phyloP scores from a whole-genome alignment of 257 asterid genomes.

The Forsythia suspensa region DNA sequence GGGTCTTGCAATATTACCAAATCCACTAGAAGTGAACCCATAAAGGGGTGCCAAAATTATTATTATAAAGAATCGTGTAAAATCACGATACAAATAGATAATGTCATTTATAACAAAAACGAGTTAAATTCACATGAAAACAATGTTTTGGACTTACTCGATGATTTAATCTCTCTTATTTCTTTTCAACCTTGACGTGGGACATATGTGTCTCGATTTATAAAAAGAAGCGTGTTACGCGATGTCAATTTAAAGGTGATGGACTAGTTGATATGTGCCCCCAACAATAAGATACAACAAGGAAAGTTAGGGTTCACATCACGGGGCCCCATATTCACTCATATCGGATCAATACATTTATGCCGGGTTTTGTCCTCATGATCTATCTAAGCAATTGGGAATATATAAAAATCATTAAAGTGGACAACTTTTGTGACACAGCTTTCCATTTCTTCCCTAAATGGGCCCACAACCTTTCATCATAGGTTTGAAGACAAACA shows the following conservation, averaged over 20 bases:
- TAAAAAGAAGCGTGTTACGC: slow-evolving; percentile 7
- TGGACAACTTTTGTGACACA: slow-evolving; percentile 39
- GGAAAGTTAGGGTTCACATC: slow-evolving; percentile 9
- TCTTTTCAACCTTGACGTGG: background rate
- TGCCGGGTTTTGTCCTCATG: slow-evolving; percentile 30
- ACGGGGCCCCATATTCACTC: slow-evolving; percentile 20
- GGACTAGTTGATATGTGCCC: slow-evolving; percentile 26
- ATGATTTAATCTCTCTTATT: background rate
- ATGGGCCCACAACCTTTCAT: slow-evolving; percentile 32
- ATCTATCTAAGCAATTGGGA: slow-evolving; percentile 27
- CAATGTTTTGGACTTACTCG: no score
- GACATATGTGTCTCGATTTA: background rate
- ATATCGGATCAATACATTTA: slow-evolving; percentile 25
- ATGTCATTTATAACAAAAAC: no score
- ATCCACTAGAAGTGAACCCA: background rate
- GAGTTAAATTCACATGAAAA: no score
- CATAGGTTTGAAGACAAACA: slow-evolving; percentile 29
- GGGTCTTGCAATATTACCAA: background rate
- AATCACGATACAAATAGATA: no score
- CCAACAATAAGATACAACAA: slow-evolving; percentile 18
- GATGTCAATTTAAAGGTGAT: slow-evolving; percentile 27
- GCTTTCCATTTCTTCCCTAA: background rate
- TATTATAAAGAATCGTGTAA: background rate
- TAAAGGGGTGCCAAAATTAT: background rate
- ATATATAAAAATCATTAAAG: slow-evolving; percentile 33